These are phyloP conservation scores for Taxawa tesnikishii DNA, from an alignment of 2,329 filamentous ascomycete genomes.

Conservation along the genomic window DNA sequence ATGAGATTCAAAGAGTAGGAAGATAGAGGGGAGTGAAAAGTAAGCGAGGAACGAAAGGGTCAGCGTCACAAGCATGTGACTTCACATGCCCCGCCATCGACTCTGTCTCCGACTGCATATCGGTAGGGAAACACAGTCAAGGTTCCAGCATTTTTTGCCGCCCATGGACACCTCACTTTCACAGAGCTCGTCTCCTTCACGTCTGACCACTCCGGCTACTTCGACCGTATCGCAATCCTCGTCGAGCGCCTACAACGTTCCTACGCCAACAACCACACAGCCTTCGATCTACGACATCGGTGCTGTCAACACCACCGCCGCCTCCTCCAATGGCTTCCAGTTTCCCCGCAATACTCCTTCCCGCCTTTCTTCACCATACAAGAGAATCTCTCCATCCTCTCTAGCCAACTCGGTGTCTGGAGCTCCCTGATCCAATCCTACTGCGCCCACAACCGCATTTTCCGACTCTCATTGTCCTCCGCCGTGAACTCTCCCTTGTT, in stretches of 20 bases:
- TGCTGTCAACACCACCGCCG: conserved; percentile 18
- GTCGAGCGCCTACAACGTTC: not conserved
- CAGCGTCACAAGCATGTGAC: too few relatives aligned
- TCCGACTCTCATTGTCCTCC: conserved; percentile 56
- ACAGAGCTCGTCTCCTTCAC: not conserved
- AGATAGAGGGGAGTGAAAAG: too few relatives aligned
- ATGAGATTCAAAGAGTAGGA: too few relatives aligned
- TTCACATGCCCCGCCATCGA: too few relatives aligned
- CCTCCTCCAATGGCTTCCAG: too few relatives aligned
- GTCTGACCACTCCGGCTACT: not conserved
- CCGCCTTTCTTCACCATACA: conserved; percentile 80
- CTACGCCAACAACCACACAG: conserved; percentile 3
- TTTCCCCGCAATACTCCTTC: conserved; percentile 54
- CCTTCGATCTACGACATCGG: not conserved
- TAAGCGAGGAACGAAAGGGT: too few relatives aligned
- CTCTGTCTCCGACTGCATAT: too few relatives aligned
- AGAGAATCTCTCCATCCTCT: conserved; percentile 58
- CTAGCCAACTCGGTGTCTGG: conserved; percentile 76
- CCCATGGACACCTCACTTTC: not conserved
- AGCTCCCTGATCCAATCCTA: conserved; percentile 73
- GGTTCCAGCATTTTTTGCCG: not conserved
- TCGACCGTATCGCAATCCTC: not conserved
- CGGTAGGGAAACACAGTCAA: not conserved
- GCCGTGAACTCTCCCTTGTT: conserved; percentile 48
- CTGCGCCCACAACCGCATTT: conserved; percentile 66